Conservation (phyloP, 371 early-diverging fungal species). For the Umbelopsis sp. region DNA sequence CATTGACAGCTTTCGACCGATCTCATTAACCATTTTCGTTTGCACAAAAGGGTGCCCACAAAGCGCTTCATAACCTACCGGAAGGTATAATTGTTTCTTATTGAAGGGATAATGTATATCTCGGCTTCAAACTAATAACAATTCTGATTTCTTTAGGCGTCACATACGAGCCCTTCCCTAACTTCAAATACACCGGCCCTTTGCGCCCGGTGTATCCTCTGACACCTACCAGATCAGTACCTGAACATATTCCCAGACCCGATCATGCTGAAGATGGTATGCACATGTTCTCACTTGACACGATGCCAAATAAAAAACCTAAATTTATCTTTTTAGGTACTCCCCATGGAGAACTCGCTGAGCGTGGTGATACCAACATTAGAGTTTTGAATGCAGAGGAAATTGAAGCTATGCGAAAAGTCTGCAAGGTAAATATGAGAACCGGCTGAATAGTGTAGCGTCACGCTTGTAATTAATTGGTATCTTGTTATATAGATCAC, state of each 20-base stretch:
- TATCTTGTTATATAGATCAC: conserved; percentile 57
- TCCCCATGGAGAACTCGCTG: conserved; percentile 70
- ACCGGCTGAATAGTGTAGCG: too few species aligned
- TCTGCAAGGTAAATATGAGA: conserved; percentile 64
- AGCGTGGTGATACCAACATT: conserved; percentile 66
- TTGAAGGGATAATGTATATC: background rate
- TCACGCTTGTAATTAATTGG: background rate
- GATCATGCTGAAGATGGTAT: conserved; percentile 79
- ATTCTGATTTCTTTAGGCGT: conserved; percentile 28
- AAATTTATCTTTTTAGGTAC: conserved; percentile 44
- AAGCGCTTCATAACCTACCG: conserved; percentile 46
- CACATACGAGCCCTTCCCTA: conserved; percentile 83
- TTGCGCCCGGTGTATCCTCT: conserved; percentile 89
- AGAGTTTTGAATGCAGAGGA: conserved; percentile 69
- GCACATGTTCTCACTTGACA: background rate
- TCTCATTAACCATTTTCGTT: background rate
- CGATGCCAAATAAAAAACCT: background rate
- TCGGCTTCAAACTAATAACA: background rate
- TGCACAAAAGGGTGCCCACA: conserved; percentile 55
- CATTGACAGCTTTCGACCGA: background rate
- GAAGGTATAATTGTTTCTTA: background rate
- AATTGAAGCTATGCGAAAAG: conserved; percentile 78
- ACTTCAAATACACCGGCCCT: conserved; percentile 78
- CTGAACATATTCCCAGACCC: conserved; percentile 74
- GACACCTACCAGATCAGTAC: conserved; percentile 75